Evolutionary conservation across 2,329 filamentous ascomycete genomes (phyloP).

Genomic region (Neofusicoccum parvum): DNA sequence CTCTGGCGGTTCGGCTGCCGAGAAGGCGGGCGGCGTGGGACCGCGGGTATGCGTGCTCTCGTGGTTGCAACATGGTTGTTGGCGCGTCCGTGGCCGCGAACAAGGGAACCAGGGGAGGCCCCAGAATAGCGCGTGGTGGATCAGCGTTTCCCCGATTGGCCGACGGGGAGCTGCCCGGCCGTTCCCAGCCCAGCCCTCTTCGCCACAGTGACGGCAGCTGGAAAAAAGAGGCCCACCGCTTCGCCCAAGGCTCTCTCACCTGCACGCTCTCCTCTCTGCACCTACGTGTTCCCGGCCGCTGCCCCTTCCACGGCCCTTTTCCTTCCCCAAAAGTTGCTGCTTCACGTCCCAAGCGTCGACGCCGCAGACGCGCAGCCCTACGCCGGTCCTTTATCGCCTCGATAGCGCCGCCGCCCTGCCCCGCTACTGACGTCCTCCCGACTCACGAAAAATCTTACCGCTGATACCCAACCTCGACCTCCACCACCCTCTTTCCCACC

Average conservation of each 20-base stretch:
- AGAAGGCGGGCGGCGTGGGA: no score
- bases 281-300: not conserved
- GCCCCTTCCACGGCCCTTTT: slow-evolving; percentile 10
- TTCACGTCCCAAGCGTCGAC: not conserved
- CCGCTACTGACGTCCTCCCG: slow-evolving; percentile 23
- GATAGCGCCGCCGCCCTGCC: slow-evolving; percentile 17
- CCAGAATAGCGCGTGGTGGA: slow-evolving; percentile 15
- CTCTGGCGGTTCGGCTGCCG: no score
- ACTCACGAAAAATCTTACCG: slow-evolving; percentile 21
- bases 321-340: not conserved
- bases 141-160: slow-evolving; percentile 22
- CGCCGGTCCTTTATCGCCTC: slow-evolving; percentile 18
- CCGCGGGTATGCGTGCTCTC: no score
- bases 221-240: slow-evolving; percentile 14
- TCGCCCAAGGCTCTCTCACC: not conserved
- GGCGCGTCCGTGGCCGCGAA: not conserved
- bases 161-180: slow-evolving; percentile 5
- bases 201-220: slow-evolving; percentile 18
- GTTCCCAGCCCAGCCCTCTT: slow-evolving; percentile 15
- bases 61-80: no score
- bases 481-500: slow-evolving; percentile 20
- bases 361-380: slow-evolving; percentile 20
- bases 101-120: not conserved
- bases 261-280: slow-evolving; percentile 2
- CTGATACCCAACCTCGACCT: slow-evolving; percentile 12